phyloP scores from a whole-genome alignment of 2,329 filamentous ascomycete species.

The Lasiodiplodia sp. region DNA sequence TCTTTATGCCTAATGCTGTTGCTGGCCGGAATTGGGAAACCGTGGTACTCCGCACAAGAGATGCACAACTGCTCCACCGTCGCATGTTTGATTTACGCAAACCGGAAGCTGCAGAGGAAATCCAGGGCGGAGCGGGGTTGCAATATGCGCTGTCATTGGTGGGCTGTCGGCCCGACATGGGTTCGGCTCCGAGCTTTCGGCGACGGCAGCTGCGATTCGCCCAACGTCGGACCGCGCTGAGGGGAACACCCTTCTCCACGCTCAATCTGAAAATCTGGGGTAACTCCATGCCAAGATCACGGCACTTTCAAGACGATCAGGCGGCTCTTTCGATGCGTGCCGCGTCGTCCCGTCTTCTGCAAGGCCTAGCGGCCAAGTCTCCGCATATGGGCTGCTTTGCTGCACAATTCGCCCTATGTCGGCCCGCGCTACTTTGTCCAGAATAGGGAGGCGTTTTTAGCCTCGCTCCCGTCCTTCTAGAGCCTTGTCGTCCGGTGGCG shows the following conservation, averaged over 20 bases:
- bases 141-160: background rate
- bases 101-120: background rate
- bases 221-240: conserved; percentile 3
- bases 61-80: background rate
- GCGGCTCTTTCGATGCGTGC: background rate
- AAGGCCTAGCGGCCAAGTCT: background rate
- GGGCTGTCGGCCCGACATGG: background rate
- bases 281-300: conserved; percentile 13
- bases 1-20: conserved; percentile 6
- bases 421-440: background rate
- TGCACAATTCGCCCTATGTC: conserved; percentile 9
- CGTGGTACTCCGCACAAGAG: background rate
- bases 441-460: conserved; percentile 15
- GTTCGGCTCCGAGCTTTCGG: background rate
- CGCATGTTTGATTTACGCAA: background rate
- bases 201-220: background rate
- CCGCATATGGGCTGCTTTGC: background rate
- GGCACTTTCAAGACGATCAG: background rate
- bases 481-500: conserved; percentile 12
- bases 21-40: conserved; percentile 10
- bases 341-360: background rate
- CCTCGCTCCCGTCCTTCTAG: background rate
- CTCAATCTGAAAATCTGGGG: conserved; percentile 17
- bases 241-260: background rate
- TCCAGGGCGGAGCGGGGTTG: background rate